Conservation (phyloP, 1,284 basidiomycete species). For the Sutorius eximius region DNA sequence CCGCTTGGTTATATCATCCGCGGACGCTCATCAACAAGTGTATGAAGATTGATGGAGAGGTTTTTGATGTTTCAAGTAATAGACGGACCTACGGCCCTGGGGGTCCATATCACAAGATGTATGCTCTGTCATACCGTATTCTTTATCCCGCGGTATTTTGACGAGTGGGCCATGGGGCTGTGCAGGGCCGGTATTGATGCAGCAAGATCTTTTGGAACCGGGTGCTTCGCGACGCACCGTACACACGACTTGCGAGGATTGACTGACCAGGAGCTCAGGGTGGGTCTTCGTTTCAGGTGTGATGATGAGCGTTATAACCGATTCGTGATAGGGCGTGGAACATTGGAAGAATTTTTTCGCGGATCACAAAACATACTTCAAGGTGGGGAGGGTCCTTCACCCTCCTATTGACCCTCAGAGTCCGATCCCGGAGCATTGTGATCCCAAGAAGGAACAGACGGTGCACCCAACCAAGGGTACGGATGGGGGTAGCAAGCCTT, state of each 20-base stretch:
- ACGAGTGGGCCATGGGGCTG: conserved; percentile 15
- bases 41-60: conserved; percentile 81
- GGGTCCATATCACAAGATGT: conserved; percentile 85
- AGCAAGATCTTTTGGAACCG: conserved; percentile 87
- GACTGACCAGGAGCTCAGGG: conserved; percentile 67
- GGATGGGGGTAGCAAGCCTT: conserved; percentile 7
- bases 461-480: conserved; percentile 13
- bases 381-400: conserved; percentile 75
- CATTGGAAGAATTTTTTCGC: conserved; percentile 91
- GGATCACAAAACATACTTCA: conserved; percentile 74
- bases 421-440: conserved; percentile 80
- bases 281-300: conserved; percentile 30
- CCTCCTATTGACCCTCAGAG: conserved; percentile 75
- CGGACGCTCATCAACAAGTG: conserved; percentile 12
- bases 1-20: conserved; percentile 6
- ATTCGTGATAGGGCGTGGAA: conserved; percentile 56
- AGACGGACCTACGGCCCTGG: conserved; percentile 87
- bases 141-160: conserved; percentile 20
- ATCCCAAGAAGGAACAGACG: conserved; percentile 52
- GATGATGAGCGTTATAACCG: neutral
- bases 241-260: conserved; percentile 90
- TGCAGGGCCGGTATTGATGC: conserved; percentile 84
- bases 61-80: conserved; percentile 85
- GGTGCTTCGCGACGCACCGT: conserved; percentile 86
- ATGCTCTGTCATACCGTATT: conserved; percentile 32